Evolutionary conservation across 257 asterid species (phyloP).

Genomic region (Voacanga thouarsii): DNA sequence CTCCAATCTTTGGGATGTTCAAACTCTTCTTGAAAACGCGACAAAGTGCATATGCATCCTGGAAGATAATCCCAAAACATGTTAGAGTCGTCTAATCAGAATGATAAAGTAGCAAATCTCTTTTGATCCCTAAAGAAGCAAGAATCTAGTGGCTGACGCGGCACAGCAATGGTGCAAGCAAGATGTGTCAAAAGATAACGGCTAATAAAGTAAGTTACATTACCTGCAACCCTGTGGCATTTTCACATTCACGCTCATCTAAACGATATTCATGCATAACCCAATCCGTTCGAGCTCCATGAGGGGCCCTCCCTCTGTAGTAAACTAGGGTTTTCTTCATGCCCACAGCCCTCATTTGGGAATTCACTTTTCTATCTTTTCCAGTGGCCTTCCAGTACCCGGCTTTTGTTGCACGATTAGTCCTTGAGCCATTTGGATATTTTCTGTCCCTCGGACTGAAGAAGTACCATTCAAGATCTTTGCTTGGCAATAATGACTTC

Average conservation of each 20-base stretch:
- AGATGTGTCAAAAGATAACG: background rate
- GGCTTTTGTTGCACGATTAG: constrained; percentile 89
- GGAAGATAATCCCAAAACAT: background rate
- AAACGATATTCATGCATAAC: constrained; percentile 97
- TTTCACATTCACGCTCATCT: constrained; percentile 91
- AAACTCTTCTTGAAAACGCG: constrained; percentile 92
- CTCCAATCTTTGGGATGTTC: constrained; percentile 59
- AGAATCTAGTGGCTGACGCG: background rate
- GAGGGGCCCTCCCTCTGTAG: constrained; percentile 97
- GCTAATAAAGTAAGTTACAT: background rate
- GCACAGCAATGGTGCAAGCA: background rate
- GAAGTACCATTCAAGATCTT: constrained; percentile 97
- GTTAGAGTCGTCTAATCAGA: background rate
- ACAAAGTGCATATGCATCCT: constrained; percentile 97
- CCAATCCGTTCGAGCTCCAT: constrained; percentile 95
- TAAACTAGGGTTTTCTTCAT: constrained; percentile 98
- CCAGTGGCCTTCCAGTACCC: constrained; percentile 99
- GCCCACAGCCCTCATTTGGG: constrained; percentile 77
- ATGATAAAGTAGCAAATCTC: background rate
- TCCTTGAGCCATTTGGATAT: constrained; percentile 95
- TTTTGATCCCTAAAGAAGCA: background rate
- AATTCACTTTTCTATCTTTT: constrained; percentile 84
- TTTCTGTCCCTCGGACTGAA: constrained; percentile 95
- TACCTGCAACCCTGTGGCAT: constrained; percentile 73
- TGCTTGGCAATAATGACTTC: constrained; percentile 90